Base-by-base conservation (phyloP, 108 stramenopile genomes). In the Pseudonitzschia multiseries region DNA sequence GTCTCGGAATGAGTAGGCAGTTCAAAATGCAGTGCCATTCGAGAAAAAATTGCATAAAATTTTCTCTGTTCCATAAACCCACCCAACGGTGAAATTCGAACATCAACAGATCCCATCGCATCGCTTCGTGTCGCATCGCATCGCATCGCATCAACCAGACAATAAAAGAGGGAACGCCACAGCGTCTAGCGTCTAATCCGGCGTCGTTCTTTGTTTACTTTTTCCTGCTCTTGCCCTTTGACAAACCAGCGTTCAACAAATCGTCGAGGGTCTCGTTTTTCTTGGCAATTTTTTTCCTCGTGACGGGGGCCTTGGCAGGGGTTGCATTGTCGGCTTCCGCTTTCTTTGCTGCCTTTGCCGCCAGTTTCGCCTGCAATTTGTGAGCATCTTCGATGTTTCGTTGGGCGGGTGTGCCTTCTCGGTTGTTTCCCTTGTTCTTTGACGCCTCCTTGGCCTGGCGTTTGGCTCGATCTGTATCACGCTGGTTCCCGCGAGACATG, bases 401-500 rank as follows among this genome's bases (percentile, higher is more conserved):
- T 65, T 83, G 79, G 54, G 81, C 69, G 9, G 86, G 86, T 59
- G 82, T 72, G 40, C 92, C 92, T 57, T 84, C 88, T 78, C 89
- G 75, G 56, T 61, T 68, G 41, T 76, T 60, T 9, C 82, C 83
- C 78, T 85, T 85, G 52, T 68, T 41, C 40, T 83, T 74, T 24
- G 67, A 69, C 46, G 83, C 89, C 33, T 78, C 71, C 51, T 84
- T 83, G 50, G 87, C 88, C 69, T 86, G 87, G 40, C 85, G 88
- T 73, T 93, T 93, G 70, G 84, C 86, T 60, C 92, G 78, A 69
- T 90, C 92, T 56, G 86, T 73, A 8, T 93, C 92, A 79, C 92
- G 78, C 68, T 93, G 82, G 75, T 93, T 86, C 43, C 92, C 92
- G 64, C 92, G 80, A 42, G 89, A 81, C 92, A 93, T 93, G 69